Evolutionary conservation across 2,329 filamentous ascomycete species (phyloP).

Genomic region (Paraphaeosphaeria minitans): DNA sequence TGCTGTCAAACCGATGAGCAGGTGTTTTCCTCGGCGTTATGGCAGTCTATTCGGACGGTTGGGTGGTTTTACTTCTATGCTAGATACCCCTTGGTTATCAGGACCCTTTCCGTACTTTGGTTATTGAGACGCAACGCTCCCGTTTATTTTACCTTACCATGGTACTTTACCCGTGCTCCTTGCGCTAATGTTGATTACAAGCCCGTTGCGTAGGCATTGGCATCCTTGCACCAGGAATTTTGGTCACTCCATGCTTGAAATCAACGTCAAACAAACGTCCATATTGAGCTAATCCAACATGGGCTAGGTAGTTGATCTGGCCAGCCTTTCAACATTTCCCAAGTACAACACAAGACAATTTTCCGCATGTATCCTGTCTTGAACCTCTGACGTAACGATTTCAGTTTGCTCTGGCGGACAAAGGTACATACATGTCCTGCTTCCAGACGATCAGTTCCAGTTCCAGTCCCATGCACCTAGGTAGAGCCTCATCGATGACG

Average conservation of each 20-base stretch:
- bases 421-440: background rate
- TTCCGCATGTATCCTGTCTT: background rate
- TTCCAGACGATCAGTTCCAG: slow-evolving; percentile 1
- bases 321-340: background rate
- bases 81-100: slow-evolving; percentile 6
- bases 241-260: background rate
- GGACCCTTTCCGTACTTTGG: background rate
- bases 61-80: background rate
- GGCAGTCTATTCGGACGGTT: background rate
- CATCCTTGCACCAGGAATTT: background rate
- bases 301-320: background rate
- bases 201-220: background rate
- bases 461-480: background rate
- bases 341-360: background rate
- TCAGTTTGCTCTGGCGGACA: no score
- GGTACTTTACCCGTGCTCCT: background rate
- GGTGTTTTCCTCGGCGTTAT: background rate
- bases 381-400: background rate
- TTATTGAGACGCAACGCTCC: background rate
- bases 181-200: background rate
- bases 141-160: background rate
- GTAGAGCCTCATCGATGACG: background rate
- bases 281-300: background rate
- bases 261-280: background rate
- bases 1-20: background rate